Conservation (phyloP, 1,284 basidiomycete genomes). For the Mycena citricolor region DNA sequence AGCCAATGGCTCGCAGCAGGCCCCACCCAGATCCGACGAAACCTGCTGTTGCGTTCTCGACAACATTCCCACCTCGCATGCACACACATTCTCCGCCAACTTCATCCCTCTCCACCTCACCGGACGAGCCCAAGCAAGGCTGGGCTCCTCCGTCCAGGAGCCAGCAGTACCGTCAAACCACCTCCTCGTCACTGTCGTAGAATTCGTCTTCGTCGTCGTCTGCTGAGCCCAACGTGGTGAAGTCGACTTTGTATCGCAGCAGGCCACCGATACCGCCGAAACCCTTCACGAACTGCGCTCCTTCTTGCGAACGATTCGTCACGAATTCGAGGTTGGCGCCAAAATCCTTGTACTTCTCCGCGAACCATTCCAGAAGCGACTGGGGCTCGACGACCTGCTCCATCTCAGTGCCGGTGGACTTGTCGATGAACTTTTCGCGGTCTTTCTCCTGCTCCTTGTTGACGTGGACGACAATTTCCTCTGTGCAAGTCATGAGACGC, state of each 20-base stretch:
- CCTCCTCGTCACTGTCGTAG: constrained; percentile 72
- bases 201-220: constrained; percentile 85
- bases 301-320: constrained; percentile 92
- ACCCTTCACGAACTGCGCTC: constrained; percentile 97
- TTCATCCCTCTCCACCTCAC: constrained; percentile 51
- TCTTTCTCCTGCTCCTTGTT: constrained; percentile 87
- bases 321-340: constrained; percentile 93
- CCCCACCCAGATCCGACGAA: neutral
- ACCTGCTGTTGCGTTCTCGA: constrained; percentile 1
- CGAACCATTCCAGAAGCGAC: constrained; percentile 94
- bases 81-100: constrained; percentile 1
- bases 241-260: constrained; percentile 94
- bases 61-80: neutral
- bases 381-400: constrained; percentile 81
- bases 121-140: constrained; percentile 54
- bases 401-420: constrained; percentile 95
- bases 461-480: constrained; percentile 80
- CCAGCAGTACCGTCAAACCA: constrained; percentile 81
- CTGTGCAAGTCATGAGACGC: constrained; percentile 38
- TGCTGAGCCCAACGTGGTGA: constrained; percentile 70
- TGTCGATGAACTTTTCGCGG: constrained; percentile 92
- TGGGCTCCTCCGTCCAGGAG: constrained; percentile 69
- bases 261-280: constrained; percentile 98
- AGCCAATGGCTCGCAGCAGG: too few relatives aligned
- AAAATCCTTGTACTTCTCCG: constrained; percentile 98